Evolutionary conservation across 2,329 filamentous ascomycete species (phyloP), one percentile per base, ranked within the genome.

Genomic region (Cryphonectria japonica): DNA sequence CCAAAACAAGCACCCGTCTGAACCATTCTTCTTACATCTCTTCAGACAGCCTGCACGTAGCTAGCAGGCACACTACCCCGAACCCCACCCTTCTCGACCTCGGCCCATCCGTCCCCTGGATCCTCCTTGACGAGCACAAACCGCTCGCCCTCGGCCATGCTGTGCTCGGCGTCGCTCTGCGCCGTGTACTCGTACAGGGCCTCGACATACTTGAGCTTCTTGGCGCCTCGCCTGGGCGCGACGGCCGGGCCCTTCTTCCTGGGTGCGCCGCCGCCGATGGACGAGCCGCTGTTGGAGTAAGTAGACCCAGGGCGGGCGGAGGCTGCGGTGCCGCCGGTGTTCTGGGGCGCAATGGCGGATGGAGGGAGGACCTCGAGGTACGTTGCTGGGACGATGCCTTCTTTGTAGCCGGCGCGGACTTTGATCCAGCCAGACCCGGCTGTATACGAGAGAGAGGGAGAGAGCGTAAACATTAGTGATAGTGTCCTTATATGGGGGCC

Each of bases 191-290:
- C 93, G 80, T 98, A 99, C 76, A 98, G 75, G 1, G 96, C 96
- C 79, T 97, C 93, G 1, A 97, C 95, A 77, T 98, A 97, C 78
- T 92, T 93, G 50, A 98, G 85, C 80, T 97, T 97, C 88, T 97
- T 98, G 4, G 94, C 95, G 19, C 95, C 95, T 13, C 95, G 89
- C 75, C 91, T 91, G 4, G 96, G 96, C 19, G 96, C 96, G 5
- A 99, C 96, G 0, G 92, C 94, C 0, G 95, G 95, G 0, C 95
- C 95, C 79, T 97, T 94, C 82, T 97, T 97, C 84, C 95, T 97
- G 9, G 80, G 74, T 9, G 9, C 64, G 22, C 64, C 78, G 6
- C 83, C 80, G 43, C 81, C 81, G 68, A 93, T 83, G 0, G 92
- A 94, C 5, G 90, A 89, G 3, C 89, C 90, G 11, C 92, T 95